Conservation (phyloP, 2,329 filamentous ascomycete genomes). For the Paraconiothyrium sp. region DNA sequence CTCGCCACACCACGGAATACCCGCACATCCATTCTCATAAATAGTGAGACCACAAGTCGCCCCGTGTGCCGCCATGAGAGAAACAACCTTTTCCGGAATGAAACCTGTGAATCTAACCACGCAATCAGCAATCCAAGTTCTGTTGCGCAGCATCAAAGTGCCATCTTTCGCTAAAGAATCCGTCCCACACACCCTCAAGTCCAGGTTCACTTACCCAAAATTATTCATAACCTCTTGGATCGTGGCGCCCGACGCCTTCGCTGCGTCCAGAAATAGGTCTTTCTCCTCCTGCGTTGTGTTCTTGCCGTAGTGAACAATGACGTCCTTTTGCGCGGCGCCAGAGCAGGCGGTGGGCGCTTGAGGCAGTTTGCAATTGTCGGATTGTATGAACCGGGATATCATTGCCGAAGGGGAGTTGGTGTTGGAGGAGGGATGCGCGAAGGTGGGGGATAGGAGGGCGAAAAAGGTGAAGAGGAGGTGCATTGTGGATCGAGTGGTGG, state of each 20-base stretch:
- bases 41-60: conserved; percentile 21
- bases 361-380: conserved; percentile 23
- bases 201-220: conserved; percentile 22
- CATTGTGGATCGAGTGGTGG: conserved; percentile 2
- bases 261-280: conserved; percentile 23
- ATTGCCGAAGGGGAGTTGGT: neutral
- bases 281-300: conserved; percentile 10
- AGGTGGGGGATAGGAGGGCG: conserved; percentile 4
- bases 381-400: conserved; percentile 7
- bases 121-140: too few relatives aligned
- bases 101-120: conserved; percentile 27
- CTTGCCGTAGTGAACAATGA: conserved; percentile 28
- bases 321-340: conserved; percentile 23
- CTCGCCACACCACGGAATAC: conserved; percentile 34
- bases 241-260: conserved; percentile 22
- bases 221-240: conserved; percentile 19
- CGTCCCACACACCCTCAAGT: too few relatives aligned
- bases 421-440: neutral
- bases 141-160: too few relatives aligned
- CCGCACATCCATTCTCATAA: conserved; percentile 27
- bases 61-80: conserved; percentile 23
- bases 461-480: neutral
- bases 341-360: conserved; percentile 22
- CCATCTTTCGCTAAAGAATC: too few relatives aligned
- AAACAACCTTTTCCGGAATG: conserved; percentile 24